Evolutionary conservation across 2,329 filamentous ascomycete genomes (phyloP), one percentile per base, ranked within the genome.

Genomic region (Rutstroemia sp.): DNA sequence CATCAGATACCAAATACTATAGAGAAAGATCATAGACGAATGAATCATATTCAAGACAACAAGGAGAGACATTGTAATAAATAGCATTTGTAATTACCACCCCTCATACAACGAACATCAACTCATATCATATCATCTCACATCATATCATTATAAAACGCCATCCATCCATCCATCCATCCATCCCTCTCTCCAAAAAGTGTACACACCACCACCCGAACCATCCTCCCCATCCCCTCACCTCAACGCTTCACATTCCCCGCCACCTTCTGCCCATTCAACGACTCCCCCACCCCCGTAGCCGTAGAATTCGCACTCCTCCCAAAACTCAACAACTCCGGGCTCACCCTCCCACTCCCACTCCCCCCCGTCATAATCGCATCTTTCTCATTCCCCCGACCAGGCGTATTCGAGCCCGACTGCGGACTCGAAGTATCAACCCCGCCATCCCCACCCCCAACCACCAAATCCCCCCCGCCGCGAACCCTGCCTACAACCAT

Each of bases 401-500:
- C 52, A 14, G 60, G 12, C n/a, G 34, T 51, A 65, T 65, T 61
- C 63, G 61, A 49, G 65, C 57, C 46, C 53, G 17, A 19, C n/a
- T 57, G n/a, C 45, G 39, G 17, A 34, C 44, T 16, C 8, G 48
- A 38, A 16, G 50, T 16, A 23, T 45, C 58, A n/a, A 62, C 58
- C 6, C 66, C 67, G 0, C 64, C 65, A 60, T 70, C 68, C 0
- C 65, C 67, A n/a, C 85, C 86, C 1, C 88, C 87, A 19, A 92
- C 85, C 49, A 92, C 79, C 19, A 90, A 77, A 63, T 89, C 81
- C 2, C 87, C 83, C 4, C 87, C 88, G 39, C 85, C 86, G 57
- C 83, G 81, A 49, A 92, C 88, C 62, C 84, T 84, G 38, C 89
- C 89, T 5, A 95, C 84, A 0, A 95, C 86, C 94, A 99, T 97